phyloP scores from a whole-genome alignment of 179 eudicot genomes.

The Monotropa hypopitys region DNA sequence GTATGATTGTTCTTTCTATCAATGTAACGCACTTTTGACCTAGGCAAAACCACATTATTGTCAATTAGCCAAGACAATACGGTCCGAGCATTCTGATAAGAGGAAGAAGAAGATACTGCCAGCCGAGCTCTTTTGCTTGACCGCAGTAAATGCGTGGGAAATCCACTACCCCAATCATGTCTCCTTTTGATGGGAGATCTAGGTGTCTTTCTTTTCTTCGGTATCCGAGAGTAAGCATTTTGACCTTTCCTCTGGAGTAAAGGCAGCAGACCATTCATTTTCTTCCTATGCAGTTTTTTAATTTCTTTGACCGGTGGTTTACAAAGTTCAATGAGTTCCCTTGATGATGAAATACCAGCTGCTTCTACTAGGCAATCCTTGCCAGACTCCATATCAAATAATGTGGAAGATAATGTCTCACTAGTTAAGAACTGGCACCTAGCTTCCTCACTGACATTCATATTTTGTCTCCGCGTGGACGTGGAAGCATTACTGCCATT shows the following conservation, averaged over 20 bases:
- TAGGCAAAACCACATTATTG: constrained; percentile 45
- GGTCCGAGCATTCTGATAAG: constrained; percentile 37
- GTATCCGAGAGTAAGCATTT: not conserved
- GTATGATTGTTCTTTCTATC: constrained; percentile 13
- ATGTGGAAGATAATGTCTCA: constrained; percentile 5
- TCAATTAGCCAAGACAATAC: constrained; percentile 81
- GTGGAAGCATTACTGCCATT: constrained; percentile 5
- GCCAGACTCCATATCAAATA: constrained; percentile 3
- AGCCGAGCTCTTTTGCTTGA: constrained; percentile 53
- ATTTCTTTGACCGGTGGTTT: constrained; percentile 2
- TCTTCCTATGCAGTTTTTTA: constrained; percentile 18
- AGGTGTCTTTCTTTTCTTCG: constrained; percentile 23
- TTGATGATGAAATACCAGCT: constrained; percentile 12
- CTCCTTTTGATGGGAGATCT: constrained; percentile 15
- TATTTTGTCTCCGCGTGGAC: constrained; percentile 4
- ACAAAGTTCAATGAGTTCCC: constrained; percentile 1
- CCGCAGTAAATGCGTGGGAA: constrained; percentile 21
- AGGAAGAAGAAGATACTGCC: constrained; percentile 21
- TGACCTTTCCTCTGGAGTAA: not conserved
- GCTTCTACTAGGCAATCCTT: not conserved
- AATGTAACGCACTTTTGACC: constrained; percentile 48
- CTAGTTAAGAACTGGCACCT: constrained; percentile 6
- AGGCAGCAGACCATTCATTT: constrained; percentile 10
- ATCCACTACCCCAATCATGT: constrained; percentile 11
- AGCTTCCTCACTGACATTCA: constrained; percentile 9